These are phyloP conservation scores for Amyloporia xantha DNA, from an alignment of 768 basidiomycete species.

Conservation along the genomic window DNA sequence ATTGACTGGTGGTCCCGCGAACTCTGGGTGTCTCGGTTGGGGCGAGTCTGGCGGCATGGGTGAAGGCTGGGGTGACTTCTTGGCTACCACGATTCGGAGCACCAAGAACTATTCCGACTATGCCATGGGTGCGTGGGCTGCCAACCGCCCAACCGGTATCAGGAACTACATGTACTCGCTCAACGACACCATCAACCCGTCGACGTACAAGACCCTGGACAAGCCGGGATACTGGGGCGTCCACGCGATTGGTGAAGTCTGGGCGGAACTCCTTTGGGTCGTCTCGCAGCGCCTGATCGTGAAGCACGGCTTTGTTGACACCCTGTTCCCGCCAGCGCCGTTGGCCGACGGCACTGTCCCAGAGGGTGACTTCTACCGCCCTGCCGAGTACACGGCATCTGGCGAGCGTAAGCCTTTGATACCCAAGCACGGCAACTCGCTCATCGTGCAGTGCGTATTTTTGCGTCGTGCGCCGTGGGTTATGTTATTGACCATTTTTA, in stretches of 20 bases:
- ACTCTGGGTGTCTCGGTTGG: slow-evolving; percentile 93
- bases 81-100: slow-evolving; percentile 84
- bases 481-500: slow-evolving; percentile 22
- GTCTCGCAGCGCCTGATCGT: slow-evolving; percentile 65
- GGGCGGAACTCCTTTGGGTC: slow-evolving; percentile 89
- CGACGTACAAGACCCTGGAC: slow-evolving; percentile 91
- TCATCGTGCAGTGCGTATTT: slow-evolving; percentile 57
- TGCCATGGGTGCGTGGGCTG: slow-evolving; percentile 94
- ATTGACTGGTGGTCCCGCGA: slow-evolving; percentile 87
- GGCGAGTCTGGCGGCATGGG: slow-evolving; percentile 98
- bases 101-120: slow-evolving; percentile 68
- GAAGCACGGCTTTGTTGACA: slow-evolving; percentile 75
- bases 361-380: slow-evolving; percentile 68
- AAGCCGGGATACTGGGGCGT: slow-evolving; percentile 93
- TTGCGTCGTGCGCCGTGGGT: slow-evolving; percentile 2
- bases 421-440: slow-evolving; percentile 89
- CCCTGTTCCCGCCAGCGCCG: slow-evolving; percentile 76
- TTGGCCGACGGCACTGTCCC: slow-evolving; percentile 57
- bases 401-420: slow-evolving; percentile 54
- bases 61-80: slow-evolving; percentile 93
- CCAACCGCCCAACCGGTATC: slow-evolving; percentile 70
- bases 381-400: slow-evolving; percentile 26
- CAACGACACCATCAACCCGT: slow-evolving; percentile 74
- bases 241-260: slow-evolving; percentile 89
- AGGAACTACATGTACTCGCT: slow-evolving; percentile 84